Evolutionary conservation across 805 yeast species (phyloP), one percentile per base, ranked within the genome.

Genomic region (Wickerhamomyces rabaulensis): DNA sequence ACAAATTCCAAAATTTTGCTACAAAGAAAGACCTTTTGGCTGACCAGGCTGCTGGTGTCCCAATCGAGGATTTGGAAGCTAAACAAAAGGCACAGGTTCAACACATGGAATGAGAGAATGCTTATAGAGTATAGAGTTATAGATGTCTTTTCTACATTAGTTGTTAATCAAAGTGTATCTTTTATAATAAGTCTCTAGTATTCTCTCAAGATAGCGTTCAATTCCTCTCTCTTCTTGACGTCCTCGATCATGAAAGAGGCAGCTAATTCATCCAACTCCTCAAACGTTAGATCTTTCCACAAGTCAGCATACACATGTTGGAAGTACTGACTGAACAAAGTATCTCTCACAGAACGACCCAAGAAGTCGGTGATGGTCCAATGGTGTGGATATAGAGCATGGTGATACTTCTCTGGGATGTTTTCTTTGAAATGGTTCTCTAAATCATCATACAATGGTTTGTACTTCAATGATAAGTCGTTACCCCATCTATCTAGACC

Each of bases 401-500:
- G 61, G 44, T 63, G 73, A 56, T 62, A 55, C 49, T 72, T 58
- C 48, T 69, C 71, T 6, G 78, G 76, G 31, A 73, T 60, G 39
- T 65, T 68, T 3, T 58, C 62, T 46, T 57, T 53, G 53, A 74
- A 62, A 46, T 73, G 78, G 22, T 62, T 50, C 38, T 58, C 60
- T 51, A 75, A 58, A 23, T 57, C 60, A 25, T 62, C 58, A 56
- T 73, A 73, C 36, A 73, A 54, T 45, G 60, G 52, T 22, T 64
- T 71, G 44, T 62, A 53, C 47, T 69, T 58, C 6, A 76, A 70
- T 41, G 62, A 73, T 45, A 73, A 67, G 49, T 74, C 75, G 45
- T 64, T 64, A 22, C 79, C 80, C 80, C 80, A 75, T 53, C 63
- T 60, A 54, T 75, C 80, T 50, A 75, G 62, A 22, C 78, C 79